Base-by-base conservation (phyloP, 495 filamentous ascomycete genomes). In the Friedmanniomyces simplex region DNA sequence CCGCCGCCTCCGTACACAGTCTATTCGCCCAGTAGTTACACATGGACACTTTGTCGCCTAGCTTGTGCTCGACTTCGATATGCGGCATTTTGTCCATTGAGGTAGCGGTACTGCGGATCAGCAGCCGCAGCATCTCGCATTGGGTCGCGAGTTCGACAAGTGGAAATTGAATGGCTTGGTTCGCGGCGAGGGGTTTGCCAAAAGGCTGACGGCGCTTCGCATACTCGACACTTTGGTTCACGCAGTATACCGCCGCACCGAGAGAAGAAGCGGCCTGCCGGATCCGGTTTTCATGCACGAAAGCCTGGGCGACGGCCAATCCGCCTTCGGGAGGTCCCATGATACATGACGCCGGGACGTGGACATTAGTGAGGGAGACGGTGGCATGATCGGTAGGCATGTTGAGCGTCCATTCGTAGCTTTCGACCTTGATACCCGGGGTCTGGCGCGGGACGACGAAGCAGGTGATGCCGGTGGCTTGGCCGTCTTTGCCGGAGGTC, bases 1-100 rank as follows among this genome's bases (percentile, higher is more conserved):
- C 81, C 6, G 81, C 79, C 34, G 80, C 78, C 62, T 82, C 71
- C 36, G 74, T 78, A 42, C 75, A 79, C 12, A 83, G 65, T 39
- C 78, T 66, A 62, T 82, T 82, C 1, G 76, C 81, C 76, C 78
- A 82, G 65, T 80, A 84, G 63, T 82, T 83, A 65, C 80, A 82
- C 81, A 84, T 83, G 52, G 68, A 71, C 13, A 84, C 77, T 60
- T 79, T 75, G 59, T 79, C 77, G 21, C 77, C 76, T 10, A 84
- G 65, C 47, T 69, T 67, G 54, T 67, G 68, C 69, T 82, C 79
- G 51, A 82, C 80, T 21, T 75, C 73, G 26, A 73, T 58, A 26
- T 73, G 69, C 52, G 71, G 71, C 61, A 82, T 73, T 21, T 68
- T 57, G 62, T 84, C 81, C 80, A 83, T 84, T 43, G 78, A 72